Evolutionary conservation across 2,329 filamentous ascomycete genomes (phyloP), one percentile per base, ranked within the genome.

Genomic region (Sporothrix dimorphospora): DNA sequence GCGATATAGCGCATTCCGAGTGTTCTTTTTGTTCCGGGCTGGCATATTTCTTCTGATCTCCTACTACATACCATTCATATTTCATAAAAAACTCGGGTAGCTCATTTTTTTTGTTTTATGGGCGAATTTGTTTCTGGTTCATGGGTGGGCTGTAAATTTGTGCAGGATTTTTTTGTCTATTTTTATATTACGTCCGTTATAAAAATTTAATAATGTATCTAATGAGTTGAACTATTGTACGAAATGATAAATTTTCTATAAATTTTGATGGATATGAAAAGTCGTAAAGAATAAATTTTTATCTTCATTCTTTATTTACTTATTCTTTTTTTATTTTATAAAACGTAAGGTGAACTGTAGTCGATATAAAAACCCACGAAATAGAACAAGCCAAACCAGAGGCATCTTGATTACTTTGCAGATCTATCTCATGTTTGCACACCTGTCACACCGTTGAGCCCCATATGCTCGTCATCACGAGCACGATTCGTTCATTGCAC

Each of bases 11-110:
- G 40, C 21, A 66, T 34, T 34, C 40, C 3, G 14, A 7, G 24
- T 34, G 38, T n/a, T 21, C 16, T 11, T 7, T 66, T 14, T 66
- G 21, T 3, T 30, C 19, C 19, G 45, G 65, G 65, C 45, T 24
- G 65, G 65, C 27, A 51, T 49, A 51, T 42, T 24, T 30, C 5
- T 66, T 30, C 42, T 66, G 24, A n/a, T 66, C 40, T 66, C 16
- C 49, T 42, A 4, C 40, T 66, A 49, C 27, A 66, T 66, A 65
- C 63, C 42, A 66, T 66, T n/a, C 49, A 47, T 47, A 66, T 49
- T 65, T 65, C 21, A 65, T 65, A 65, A 65, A 65, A 63, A 65
- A 65, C 38, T 45, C n/a, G 59, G 38, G 38, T 6, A 38, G 38
- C 59, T 45, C 40, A 27, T 45, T 8, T 53, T 57, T 34, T 3